These are phyloP conservation scores for Ophiocordyceps camponoti-rufipedis DNA, from an alignment of 2,329 filamentous ascomycete species.

Conservation along the genomic window DNA sequence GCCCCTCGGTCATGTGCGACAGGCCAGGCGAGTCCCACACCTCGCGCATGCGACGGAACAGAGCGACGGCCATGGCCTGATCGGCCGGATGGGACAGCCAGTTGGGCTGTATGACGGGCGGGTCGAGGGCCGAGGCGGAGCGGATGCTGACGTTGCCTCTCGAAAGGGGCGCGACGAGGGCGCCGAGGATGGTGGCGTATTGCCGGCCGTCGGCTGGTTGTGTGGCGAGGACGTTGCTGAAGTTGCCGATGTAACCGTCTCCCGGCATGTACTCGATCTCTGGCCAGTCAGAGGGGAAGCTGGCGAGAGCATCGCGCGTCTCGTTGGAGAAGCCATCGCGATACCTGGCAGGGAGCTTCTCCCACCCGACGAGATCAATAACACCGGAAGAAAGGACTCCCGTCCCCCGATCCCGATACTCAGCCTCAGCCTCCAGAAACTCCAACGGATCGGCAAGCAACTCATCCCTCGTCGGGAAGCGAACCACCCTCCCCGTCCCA, in stretches of 20 bases:
- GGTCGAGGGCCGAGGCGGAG: conserved; percentile 11
- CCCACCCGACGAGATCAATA: background rate
- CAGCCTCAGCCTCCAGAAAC: too few relatives aligned
- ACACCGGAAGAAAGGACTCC: background rate
- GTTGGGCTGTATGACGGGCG: conserved; percentile 24
- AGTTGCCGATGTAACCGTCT: background rate
- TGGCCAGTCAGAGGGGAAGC: background rate
- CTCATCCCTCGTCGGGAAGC: background rate
- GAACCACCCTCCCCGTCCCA: background rate
- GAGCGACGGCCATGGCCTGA: conserved; percentile 21
- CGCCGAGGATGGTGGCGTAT: conserved; percentile 8
- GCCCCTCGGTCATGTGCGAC: background rate
- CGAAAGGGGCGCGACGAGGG: conserved; percentile 12
- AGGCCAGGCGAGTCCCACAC: conserved; percentile 3
- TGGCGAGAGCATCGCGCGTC: background rate
- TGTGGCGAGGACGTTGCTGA: background rate
- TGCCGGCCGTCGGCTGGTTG: background rate
- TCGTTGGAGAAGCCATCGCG: background rate
- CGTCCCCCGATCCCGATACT: background rate
- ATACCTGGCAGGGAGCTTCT: background rate
- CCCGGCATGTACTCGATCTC: background rate
- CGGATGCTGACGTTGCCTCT: conserved; percentile 22
- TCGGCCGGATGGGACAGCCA: conserved; percentile 24
- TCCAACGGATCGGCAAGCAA: background rate
- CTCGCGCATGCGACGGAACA: conserved; percentile 22